Conservation (phyloP, 2,329 filamentous ascomycete genomes). For the Hymenoscyphus infarciens region DNA sequence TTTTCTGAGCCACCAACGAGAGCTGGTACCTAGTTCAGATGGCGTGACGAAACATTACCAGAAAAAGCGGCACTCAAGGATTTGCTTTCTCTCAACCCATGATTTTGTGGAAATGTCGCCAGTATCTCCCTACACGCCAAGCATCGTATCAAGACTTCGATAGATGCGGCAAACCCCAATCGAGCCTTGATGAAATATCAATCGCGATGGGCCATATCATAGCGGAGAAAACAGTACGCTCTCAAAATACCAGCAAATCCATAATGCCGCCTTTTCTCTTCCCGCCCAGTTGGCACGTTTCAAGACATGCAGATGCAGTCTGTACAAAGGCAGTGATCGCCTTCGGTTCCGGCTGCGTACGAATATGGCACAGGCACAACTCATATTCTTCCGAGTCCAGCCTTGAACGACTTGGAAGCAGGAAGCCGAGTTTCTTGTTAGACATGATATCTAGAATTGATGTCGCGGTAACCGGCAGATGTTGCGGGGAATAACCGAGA, state of each 20-base stretch:
- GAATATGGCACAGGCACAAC: not conserved
- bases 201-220: not conserved
- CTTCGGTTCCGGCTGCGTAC: not conserved
- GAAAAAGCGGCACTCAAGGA: too few relatives aligned
- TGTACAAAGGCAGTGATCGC: not conserved
- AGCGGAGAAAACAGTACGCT: not conserved
- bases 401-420: not conserved
- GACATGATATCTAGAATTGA: not conserved
- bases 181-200: too few relatives aligned
- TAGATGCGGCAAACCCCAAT: too few relatives aligned
- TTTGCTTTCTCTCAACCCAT: too few relatives aligned
- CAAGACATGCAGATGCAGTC: not conserved
- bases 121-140: not conserved
- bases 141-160: not conserved
- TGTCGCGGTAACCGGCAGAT: not conserved
- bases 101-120: not conserved
- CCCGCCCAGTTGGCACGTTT: not conserved
- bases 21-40: too few relatives aligned
- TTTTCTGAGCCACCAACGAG: not conserved
- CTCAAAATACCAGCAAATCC: not conserved
- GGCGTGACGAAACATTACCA: too few relatives aligned
- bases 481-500: slow-evolving; percentile 1
- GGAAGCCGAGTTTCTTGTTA: not conserved
- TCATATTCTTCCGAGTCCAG: not conserved
- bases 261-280: not conserved